Conservation (phyloP, 2,329 filamentous ascomycete species). For the Scleromitrula shiraiana region DNA sequence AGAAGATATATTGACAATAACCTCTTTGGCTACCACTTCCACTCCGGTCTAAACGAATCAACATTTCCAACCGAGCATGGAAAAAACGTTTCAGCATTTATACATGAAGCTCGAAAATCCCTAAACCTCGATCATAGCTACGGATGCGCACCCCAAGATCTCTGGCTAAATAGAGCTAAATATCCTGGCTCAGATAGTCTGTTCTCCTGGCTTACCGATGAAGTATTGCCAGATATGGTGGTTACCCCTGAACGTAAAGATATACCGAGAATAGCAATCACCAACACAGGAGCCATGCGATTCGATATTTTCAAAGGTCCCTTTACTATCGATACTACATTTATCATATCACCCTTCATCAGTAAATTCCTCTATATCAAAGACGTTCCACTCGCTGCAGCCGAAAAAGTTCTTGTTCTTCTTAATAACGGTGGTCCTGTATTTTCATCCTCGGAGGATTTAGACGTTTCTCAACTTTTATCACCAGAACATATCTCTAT, state of each 20-base stretch:
- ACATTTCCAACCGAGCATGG: conserved; percentile 74
- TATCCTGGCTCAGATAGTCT: conserved; percentile 70
- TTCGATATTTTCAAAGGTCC: conserved; percentile 93
- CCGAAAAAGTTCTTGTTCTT: conserved; percentile 56
- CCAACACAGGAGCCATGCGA: conserved; percentile 85
- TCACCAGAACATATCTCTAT: conserved; percentile 27
- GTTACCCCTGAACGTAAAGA: conserved; percentile 48
- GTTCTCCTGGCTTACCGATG: conserved; percentile 69
- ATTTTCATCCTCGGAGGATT: conserved; percentile 16
- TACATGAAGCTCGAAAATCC: conserved; percentile 58
- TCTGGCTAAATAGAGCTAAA: conserved; percentile 74
- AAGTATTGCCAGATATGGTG: conserved; percentile 64
- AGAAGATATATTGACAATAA: conserved; percentile 94
- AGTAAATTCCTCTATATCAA: conserved; percentile 70
- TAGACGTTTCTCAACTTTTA: conserved; percentile 27
- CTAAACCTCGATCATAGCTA: conserved; percentile 65
- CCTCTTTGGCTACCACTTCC: conserved; percentile 72
- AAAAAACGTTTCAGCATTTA: conserved; percentile 60
- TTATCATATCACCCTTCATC: conserved; percentile 79
- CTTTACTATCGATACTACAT: conserved; percentile 83
- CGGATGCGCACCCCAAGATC: conserved; percentile 74
- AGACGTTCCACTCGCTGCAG: conserved; percentile 71
- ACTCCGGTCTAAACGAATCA: conserved; percentile 62
- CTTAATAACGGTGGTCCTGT: conserved; percentile 50
- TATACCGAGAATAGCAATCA: conserved; percentile 61